A percentile compares a stretch with the other conserved stretches of the same genome.
Conservation (phyloP, 192 early-diverging fungal species). For the Spinellus fusiger region DNA sequence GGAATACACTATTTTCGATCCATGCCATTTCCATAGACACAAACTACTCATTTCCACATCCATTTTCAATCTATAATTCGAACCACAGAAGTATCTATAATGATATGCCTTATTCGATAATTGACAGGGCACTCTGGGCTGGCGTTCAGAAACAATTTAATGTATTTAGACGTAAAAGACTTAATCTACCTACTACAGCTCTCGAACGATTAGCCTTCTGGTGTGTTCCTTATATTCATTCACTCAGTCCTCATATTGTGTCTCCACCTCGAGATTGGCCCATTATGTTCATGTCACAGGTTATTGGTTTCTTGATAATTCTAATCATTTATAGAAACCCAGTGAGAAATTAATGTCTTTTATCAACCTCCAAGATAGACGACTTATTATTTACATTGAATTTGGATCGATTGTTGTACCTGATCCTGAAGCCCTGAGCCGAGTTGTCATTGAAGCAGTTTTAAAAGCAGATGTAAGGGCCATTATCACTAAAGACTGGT, state of each 20-base stretch:
- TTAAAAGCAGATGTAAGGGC: conserved; percentile 55
- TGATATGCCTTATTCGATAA: conserved; percentile 58
- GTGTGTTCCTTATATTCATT: conserved; percentile 55
- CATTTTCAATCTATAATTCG: conserved; percentile 47
- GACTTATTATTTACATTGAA: conserved; percentile 62
- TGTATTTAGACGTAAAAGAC: conserved; percentile 42
- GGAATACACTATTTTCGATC: conserved; percentile 56
- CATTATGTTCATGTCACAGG: conserved; percentile 59
- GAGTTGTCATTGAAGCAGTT: conserved; percentile 55
- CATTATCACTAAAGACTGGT: conserved; percentile 70
- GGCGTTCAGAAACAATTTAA: conserved; percentile 53
- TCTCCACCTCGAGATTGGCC: conserved; percentile 58
- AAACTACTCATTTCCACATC: conserved; percentile 65
- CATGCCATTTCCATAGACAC: conserved; percentile 70
- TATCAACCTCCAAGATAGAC: conserved; percentile 31
- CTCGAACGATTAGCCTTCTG: conserved; percentile 41
- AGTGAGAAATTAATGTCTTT: conserved; percentile 47
- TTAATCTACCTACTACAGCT: conserved; percentile 43
- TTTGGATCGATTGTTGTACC: conserved; percentile 74
- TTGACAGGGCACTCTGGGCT: conserved; percentile 63
- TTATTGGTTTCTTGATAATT: conserved; percentile 70
- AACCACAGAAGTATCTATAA: conserved; percentile 45
- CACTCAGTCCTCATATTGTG: conserved; percentile 51
- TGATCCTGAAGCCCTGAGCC: conserved; percentile 60
- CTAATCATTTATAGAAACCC: conserved; percentile 50